Conservation (phyloP, 225 moss, liverwort and hornwort species). For the Sphagnum contortum region DNA sequence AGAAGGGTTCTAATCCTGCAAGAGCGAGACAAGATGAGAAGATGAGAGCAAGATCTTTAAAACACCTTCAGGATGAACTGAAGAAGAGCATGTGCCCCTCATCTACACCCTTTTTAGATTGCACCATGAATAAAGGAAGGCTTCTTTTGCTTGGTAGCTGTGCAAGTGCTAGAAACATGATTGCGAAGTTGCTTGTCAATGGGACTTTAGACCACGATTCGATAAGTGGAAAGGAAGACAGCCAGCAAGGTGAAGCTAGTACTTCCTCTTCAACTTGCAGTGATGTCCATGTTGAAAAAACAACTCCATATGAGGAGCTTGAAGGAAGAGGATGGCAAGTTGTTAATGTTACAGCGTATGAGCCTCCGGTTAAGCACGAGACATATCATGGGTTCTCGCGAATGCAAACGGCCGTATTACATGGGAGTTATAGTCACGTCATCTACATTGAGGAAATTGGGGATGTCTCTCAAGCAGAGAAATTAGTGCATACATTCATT, state of each 20-base stretch:
- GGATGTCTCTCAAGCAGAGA: too few species aligned
- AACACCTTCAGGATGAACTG: neutral
- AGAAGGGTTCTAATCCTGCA: neutral
- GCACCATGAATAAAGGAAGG: constrained; percentile 3
- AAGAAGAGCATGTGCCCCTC: neutral
- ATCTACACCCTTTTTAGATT: neutral
- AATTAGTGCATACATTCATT: too few species aligned
- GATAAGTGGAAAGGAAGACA: too few species aligned
- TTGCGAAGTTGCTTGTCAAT: neutral
- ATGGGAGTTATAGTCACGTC: too few species aligned
- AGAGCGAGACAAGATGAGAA: neutral
- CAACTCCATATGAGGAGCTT: neutral
- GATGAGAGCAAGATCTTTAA: neutral
- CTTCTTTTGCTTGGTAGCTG: constrained; percentile 2
- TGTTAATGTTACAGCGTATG: neutral
- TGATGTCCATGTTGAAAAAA: too few species aligned
- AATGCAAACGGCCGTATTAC: too few species aligned
- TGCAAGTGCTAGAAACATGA: neutral
- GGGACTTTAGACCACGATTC: neutral
- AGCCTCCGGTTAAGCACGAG: neutral
- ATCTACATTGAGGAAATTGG: too few species aligned
- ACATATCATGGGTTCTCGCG: too few species aligned
- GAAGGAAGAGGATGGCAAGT: constrained; percentile 5
- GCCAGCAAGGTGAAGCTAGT: too few species aligned
- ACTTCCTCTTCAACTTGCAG: too few species aligned